These are phyloP conservation scores for Buddleja alternifolia DNA, from an alignment of 257 asterid genomes.

Conservation along the genomic window DNA sequence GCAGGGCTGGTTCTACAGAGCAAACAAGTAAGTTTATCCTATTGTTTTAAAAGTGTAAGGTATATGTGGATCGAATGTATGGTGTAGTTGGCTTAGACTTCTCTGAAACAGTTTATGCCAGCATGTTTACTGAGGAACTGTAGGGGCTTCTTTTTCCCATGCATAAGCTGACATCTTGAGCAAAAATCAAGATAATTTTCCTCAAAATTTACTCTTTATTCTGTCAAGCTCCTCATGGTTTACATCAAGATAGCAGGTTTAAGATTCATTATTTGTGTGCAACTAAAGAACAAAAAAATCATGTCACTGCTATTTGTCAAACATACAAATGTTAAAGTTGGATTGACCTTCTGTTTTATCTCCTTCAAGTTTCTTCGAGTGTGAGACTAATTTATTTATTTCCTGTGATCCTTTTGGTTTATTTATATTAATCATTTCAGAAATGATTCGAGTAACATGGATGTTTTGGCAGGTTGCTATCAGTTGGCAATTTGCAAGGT, in stretches of 20 bases:
- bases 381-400: neutral
- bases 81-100: too few relatives aligned
- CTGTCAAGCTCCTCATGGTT: neutral
- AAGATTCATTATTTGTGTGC: neutral
- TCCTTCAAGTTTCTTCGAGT: neutral
- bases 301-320: too few relatives aligned
- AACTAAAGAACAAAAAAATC: neutral
- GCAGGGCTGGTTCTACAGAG: slow-evolving; percentile 89
- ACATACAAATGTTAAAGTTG: neutral
- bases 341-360: neutral
- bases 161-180: neutral
- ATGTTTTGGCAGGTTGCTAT: slow-evolving; percentile 69
- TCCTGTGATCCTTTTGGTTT: slow-evolving; percentile 1
- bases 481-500: slow-evolving; percentile 76
- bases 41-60: neutral
- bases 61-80: neutral
- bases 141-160: neutral
- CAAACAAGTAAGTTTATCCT: slow-evolving; percentile 58
- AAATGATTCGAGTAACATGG: slow-evolving; percentile 22
- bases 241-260: neutral
- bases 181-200: neutral
- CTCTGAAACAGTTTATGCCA: neutral
- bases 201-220: neutral
- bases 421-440: slow-evolving; percentile 6
- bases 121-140: neutral